phyloP scores from a whole-genome alignment of 2,329 filamentous ascomycete genomes.

The Aspergillus pseudoterreus region DNA sequence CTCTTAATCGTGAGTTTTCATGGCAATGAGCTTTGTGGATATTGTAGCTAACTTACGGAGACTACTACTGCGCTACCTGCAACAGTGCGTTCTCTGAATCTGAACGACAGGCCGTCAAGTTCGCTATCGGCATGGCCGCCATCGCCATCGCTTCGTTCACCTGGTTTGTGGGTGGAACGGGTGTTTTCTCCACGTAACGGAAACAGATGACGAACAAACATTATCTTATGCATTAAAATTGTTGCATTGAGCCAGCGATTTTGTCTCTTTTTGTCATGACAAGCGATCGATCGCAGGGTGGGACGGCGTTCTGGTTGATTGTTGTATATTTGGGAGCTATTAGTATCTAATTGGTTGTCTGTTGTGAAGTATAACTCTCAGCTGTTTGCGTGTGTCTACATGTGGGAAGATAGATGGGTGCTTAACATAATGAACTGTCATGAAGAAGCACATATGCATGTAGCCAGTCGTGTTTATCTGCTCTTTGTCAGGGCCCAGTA shows the following conservation, averaged over 20 bases:
- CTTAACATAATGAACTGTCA: too few species aligned
- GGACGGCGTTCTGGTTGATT: conserved; percentile 10
- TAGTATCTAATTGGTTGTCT: background rate
- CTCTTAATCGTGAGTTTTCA: conserved; percentile 44
- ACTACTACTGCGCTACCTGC: conserved; percentile 57
- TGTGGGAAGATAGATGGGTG: too few species aligned
- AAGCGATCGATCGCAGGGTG: conserved; percentile 24
- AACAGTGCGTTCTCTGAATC: conserved; percentile 49
- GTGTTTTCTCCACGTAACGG: conserved; percentile 27
- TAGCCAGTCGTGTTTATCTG: too few species aligned
- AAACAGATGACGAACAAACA: background rate
- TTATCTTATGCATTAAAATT: conserved; percentile 6
- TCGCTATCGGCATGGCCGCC: conserved; percentile 53
- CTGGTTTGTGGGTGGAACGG: conserved; percentile 46
- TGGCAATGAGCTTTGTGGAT: background rate
- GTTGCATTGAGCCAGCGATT: conserved; percentile 19
- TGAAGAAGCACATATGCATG: too few species aligned
- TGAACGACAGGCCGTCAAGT: conserved; percentile 54
- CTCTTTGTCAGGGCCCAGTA: too few species aligned
- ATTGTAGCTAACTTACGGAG: conserved; percentile 29
- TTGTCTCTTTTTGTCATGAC: conserved; percentile 20
- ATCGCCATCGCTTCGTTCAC: conserved; percentile 59
- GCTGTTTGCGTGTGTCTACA: too few species aligned
- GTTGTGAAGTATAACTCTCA: background rate
- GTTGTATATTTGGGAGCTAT: conserved; percentile 5